Conservation (phyloP, 2,329 filamentous ascomycete species). For the Ilyonectria robusta region DNA sequence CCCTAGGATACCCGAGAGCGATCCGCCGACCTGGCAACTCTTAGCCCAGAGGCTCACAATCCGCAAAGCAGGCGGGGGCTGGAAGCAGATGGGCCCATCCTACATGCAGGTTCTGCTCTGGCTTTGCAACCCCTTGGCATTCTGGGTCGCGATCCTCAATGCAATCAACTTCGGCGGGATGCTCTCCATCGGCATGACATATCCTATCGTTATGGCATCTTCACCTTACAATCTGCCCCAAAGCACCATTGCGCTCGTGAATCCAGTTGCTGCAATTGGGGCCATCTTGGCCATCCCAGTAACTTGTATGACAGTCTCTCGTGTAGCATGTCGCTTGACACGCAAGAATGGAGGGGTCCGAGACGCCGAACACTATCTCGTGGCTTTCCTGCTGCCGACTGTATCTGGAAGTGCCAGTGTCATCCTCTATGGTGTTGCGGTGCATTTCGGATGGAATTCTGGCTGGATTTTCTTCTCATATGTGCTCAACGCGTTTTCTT, state of each 20-base stretch:
- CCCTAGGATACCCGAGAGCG: neutral
- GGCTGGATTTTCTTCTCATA: neutral
- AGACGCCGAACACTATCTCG: slow-evolving; percentile 1
- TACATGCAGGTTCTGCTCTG: slow-evolving; percentile 14
- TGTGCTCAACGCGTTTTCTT: neutral
- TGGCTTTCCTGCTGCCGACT: neutral
- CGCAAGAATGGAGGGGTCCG: neutral
- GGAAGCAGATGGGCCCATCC: neutral
- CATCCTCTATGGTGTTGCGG: neutral
- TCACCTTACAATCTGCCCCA: slow-evolving; percentile 1
- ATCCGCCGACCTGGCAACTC: neutral
- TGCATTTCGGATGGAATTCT: neutral
- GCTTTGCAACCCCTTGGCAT: slow-evolving; percentile 1
- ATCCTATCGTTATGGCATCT: neutral
- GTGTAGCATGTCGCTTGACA: neutral
- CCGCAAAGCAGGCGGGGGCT: neutral
- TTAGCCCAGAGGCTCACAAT: neutral
- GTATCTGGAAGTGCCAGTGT: neutral
- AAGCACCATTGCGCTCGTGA: neutral
- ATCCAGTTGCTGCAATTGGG: slow-evolving; percentile 1
- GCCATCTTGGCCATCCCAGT: neutral
- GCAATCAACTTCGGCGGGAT: slow-evolving; percentile 7
- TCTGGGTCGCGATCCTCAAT: slow-evolving; percentile 13
- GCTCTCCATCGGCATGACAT: slow-evolving; percentile 1
- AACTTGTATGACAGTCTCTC: neutral